phyloP scores from a whole-genome alignment of 2,329 filamentous ascomycete genomes.

The Ciborinia camelliae region DNA sequence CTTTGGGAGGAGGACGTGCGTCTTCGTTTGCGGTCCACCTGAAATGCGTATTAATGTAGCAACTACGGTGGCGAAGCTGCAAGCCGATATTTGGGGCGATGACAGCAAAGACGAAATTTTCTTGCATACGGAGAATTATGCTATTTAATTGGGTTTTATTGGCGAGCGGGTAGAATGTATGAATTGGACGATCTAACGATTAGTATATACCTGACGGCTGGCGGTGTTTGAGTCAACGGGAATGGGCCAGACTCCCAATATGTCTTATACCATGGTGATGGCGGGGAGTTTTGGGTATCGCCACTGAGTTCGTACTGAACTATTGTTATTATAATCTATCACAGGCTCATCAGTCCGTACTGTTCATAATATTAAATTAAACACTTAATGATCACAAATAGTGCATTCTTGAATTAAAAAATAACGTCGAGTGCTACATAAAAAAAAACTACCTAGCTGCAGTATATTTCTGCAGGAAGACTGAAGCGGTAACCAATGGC shows the following conservation, averaged over 20 bases:
- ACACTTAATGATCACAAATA: conserved; percentile 11
- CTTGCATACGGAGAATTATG: conserved; percentile 93
- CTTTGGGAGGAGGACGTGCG: conserved; percentile 76
- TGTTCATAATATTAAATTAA: conserved; percentile 12
- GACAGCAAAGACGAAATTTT: conserved; percentile 83
- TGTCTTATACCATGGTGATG: conserved; percentile 8
- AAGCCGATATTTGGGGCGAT: conserved; percentile 78
- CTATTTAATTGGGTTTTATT: conserved; percentile 53
- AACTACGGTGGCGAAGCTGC: conserved; percentile 77
- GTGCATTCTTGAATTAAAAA: background rate
- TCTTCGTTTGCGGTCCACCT: conserved; percentile 89
- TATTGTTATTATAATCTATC: conserved; percentile 15
- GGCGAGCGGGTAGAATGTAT: background rate
- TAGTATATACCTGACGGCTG: conserved; percentile 4
- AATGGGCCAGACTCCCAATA: conserved; percentile 5
- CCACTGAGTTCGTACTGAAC: background rate
- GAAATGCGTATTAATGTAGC: conserved; percentile 84
- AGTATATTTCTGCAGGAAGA: background rate
- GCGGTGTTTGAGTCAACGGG: conserved; percentile 9
- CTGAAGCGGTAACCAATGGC: background rate
- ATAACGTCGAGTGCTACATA: background rate
- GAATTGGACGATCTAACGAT: conserved; percentile 1
- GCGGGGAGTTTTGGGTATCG: conserved; percentile 4
- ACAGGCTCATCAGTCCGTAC: conserved; percentile 4
- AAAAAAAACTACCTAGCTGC: background rate